Base-by-base conservation (phyloP, 1,139 yeast genomes). In the Scheffersomyces segobiensis region DNA sequence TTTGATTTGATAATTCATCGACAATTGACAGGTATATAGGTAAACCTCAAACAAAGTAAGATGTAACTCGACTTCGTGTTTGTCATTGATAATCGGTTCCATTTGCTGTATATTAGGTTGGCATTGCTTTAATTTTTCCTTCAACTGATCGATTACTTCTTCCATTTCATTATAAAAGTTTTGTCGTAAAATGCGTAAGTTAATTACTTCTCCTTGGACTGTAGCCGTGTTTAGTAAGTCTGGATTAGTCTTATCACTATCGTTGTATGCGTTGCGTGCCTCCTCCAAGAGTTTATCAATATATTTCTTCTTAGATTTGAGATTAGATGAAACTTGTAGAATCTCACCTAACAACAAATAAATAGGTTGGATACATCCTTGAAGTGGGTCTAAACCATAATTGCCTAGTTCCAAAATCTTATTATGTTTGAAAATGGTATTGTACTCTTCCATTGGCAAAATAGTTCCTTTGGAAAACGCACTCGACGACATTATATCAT, bases 381-480 rank as follows among this genome's bases (percentile, higher is more conserved):
- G 65, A 17, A 65, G 59, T 6, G 66, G 68, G 54, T 65, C 68
- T n/a, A 65, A 57, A 14, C 68, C 68, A 51, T 63, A 65, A 17
- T 55, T 18, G 46, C 48, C 32, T 20, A 46, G 24, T 14, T 49
- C 51, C 26, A 20, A n/a, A 51, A 50, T 56, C 22, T 52, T 52
- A 46, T 42, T 50, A 7, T 32, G 47, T 21, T 22, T n/a, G 47
- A 63, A 55, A n/a, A 65, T 63, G 10, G 54, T 52, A 19, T 52
- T 58, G 57, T 63, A 65, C 39, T 61, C 63, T 7, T 55, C 55
- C 21, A 61, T 53, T 10, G 59, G 55, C 46, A 63, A 62, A 19
- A 56, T 57, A 42, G 66, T 62, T 22, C 67, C 67, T 18, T 50
- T 53, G 2, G 55, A 49, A 46, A 65, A 60, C 8, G 67, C 60